These are phyloP conservation scores for Pleurotus pulmonarius DNA, from an alignment of 768 basidiomycete genomes.

Conservation along the genomic window DNA sequence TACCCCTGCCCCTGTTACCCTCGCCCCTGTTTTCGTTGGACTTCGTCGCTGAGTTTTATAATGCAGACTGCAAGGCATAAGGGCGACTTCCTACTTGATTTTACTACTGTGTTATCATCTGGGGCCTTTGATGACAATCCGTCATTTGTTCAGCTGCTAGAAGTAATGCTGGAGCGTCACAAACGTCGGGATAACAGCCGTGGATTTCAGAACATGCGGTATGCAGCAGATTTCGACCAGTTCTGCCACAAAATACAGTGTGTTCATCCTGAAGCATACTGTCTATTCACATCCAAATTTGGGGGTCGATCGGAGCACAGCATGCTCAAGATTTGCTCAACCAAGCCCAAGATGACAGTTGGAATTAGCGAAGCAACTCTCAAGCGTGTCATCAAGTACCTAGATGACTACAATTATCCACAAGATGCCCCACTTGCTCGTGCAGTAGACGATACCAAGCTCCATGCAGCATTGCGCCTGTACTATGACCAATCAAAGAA, in stretches of 20 bases:
- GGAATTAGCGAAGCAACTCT: conserved; percentile 17
- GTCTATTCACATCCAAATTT: conserved; percentile 10
- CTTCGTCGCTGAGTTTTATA: neutral
- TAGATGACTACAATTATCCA: conserved; percentile 5
- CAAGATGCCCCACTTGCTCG: conserved; percentile 23
- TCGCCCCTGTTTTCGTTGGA: too few relatives aligned
- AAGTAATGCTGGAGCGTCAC: conserved; percentile 13
- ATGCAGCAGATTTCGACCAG: conserved; percentile 18
- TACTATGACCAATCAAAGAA: conserved; percentile 20
- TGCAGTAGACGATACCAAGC: conserved; percentile 33
- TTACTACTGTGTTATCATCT: neutral
- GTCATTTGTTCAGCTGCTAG: conserved; percentile 19
- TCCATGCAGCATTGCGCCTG: conserved; percentile 18
- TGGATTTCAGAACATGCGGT: conserved; percentile 24
- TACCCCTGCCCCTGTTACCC: neutral
- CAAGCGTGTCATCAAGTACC: conserved; percentile 12
- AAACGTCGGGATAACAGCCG: conserved; percentile 18
- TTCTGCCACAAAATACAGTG: conserved; percentile 16
- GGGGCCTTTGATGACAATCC: neutral
- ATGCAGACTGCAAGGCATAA: neutral
- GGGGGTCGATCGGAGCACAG: neutral
- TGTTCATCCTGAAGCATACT: conserved; percentile 16
- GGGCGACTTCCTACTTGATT: neutral
- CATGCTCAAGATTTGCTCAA: neutral
- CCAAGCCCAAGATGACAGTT: conserved; percentile 20